A percentile compares a stretch with the other conserved stretches of the same genome.
phyloP scores from a whole-genome alignment of 805 yeast genomes.

The Zygoascus ofunaensis region DNA sequence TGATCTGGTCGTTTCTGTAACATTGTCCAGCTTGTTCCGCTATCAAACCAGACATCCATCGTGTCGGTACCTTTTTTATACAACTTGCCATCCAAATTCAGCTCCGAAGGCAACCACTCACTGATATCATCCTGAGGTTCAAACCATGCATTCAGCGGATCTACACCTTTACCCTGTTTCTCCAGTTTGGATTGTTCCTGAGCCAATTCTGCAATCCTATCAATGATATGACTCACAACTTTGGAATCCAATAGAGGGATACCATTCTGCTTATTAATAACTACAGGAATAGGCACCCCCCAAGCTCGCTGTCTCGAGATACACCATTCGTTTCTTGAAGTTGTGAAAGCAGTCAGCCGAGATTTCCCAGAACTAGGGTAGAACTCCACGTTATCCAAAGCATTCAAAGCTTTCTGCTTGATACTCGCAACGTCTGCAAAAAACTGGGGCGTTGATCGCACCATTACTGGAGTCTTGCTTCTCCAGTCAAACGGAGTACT shows the following conservation, averaged over 20 bases:
- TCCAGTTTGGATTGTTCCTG: constrained; percentile 36
- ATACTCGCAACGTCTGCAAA: constrained; percentile 77
- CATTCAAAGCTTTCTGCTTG: constrained; percentile 50
- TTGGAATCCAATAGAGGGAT: constrained; percentile 52
- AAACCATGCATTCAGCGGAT: constrained; percentile 50
- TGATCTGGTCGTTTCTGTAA: constrained; percentile 33
- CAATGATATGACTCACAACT: constrained; percentile 49
- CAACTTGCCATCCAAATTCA: constrained; percentile 30
- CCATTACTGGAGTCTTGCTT: constrained; percentile 88
- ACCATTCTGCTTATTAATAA: constrained; percentile 54
- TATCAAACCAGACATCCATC: constrained; percentile 98
- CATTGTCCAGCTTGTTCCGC: constrained; percentile 85
- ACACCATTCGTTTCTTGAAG: constrained; percentile 89
- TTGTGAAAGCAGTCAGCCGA: constrained; percentile 63
- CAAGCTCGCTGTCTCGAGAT: constrained; percentile 91
- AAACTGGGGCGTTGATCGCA: constrained; percentile 96
- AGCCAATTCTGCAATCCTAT: constrained; percentile 37
- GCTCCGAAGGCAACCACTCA: constrained; percentile 65
- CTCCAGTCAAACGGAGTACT: constrained; percentile 98
- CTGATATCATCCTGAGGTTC: constrained; percentile 41
- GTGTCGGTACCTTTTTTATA: constrained; percentile 74
- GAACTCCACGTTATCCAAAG: constrained; percentile 58
- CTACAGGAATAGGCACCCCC: constrained; percentile 97
- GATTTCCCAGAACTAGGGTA: constrained; percentile 64
- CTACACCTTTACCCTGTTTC: constrained; percentile 32